Evolutionary conservation across 2,329 filamentous ascomycete genomes (phyloP).

Genomic region (Blastomyces percursus): DNA sequence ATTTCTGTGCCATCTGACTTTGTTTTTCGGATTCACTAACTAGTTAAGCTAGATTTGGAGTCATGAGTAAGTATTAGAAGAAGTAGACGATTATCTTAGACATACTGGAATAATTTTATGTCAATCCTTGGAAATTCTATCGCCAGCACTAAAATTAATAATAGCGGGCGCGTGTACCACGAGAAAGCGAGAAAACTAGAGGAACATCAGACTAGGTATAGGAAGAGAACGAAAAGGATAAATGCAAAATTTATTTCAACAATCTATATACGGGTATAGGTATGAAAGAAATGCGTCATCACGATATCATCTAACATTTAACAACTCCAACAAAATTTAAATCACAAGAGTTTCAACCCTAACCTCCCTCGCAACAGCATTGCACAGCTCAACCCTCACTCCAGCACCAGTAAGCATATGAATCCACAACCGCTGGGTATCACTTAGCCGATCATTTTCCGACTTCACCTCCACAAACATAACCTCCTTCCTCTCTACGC

Average conservation of each 20-base stretch:
- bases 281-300: background rate
- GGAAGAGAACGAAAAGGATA: background rate
- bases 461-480: slow-evolving; percentile 75
- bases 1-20: background rate
- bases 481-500: slow-evolving; percentile 47
- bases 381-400: slow-evolving; percentile 70
- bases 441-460: slow-evolving; percentile 84
- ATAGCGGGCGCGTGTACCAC: background rate
- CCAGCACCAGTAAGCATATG: slow-evolving; percentile 81
- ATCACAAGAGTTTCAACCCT: slow-evolving; percentile 11
- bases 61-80: background rate
- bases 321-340: background rate
- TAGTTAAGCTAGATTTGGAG: background rate
- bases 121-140: too few relatives aligned
- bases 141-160: background rate
- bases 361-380: slow-evolving; percentile 50
- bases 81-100: background rate
- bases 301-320: background rate
- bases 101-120: background rate
- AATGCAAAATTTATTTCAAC: background rate
- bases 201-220: background rate
- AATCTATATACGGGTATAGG: background rate
- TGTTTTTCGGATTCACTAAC: background rate
- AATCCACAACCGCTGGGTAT: slow-evolving; percentile 94
- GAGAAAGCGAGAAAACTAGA: background rate